Base-by-base conservation (phyloP, 345 rosid genomes). In the Cardamine occulta region DNA sequence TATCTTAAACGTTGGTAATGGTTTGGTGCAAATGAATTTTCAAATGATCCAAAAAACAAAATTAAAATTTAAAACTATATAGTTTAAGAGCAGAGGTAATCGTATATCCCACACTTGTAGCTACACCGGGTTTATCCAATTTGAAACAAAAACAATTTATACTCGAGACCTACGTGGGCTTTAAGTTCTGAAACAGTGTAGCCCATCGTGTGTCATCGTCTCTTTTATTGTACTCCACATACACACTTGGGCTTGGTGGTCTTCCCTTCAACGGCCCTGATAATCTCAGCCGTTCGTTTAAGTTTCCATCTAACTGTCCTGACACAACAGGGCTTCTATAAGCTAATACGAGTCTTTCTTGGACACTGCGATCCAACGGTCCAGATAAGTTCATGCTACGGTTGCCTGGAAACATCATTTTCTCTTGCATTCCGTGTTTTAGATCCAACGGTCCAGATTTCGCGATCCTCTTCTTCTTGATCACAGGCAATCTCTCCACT, bases 391-490 rank as follows among this genome's bases (percentile, higher is more conserved):
- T 81, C 57, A 86, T 52, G 66, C 76, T 77, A 53, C 80, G 73
- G 56, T 74, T 74, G 9, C 48, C 2, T 34, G 75, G 29, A 7
- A 39, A 32, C 75, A 68, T 40, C 48, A 34, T 35, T 79, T 79
- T 86, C 35, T 86, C 85, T 26, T 77, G 84, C 18, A 45, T 42
- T 28, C 81, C 21, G 7, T 67, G 70, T 24, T 73, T 76, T 10
- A 79, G 35, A 67, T 86, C 89, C 72, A 90, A 10, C 21, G 94
- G 96, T 32, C 98, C 98, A 31, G 96, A 93, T 70, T 88, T 86
- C 2, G 88, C 82, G 0, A 79, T 76, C 52, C 80, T 85, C 67
- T 81, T 85, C 14, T 60, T 66, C 42, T 31, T 81, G 24, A 47
- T 23, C 31, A 66, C 64, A 7, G 83, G 80, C 37, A 80, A 64